Evolutionary conservation across 306 rosid genomes (phyloP), one percentile per base, ranked within the genome.

Genomic region (Ormosia emarginata): DNA sequence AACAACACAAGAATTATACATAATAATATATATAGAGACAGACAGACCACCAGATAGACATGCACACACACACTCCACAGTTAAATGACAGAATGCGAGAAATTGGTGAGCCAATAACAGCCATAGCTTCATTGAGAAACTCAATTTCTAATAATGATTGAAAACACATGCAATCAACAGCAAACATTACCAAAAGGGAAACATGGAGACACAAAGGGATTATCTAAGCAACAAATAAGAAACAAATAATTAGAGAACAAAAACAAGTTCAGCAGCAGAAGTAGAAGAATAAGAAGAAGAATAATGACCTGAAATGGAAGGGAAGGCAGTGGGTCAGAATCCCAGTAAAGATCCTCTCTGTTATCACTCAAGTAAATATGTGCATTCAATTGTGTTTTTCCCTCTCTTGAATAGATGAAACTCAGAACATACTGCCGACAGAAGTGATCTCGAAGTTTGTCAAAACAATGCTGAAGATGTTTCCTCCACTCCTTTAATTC

Each of bases 391-490:
- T 89, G 85, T 67, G 99, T 95, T 81, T 86, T 90, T 39, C 98
- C 99, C 86, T 95, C 99, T 88, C 99, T 89, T 49, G 98, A 92
- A 86, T 95, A 95, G 85, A 95, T 95, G 92, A 95, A 95, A 89
- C 83, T 81, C 82, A 95, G 76, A 75, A 95, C 92, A 89, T 95
- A 95, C 75, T 90, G 97, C 82, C 91, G 85, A 69, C 99, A 95
- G 78, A 95, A 95, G 77, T 95, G 99, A 86, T 95, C 99, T 84
- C 90, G 86, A 69, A 95, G 99, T 87, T 92, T 90, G 89, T 95
- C 99, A 81, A 93, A 95, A 78, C 91, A 93, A 83, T 90, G 94
- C 83, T 93, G 99, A 86, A 95, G 92, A 81, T 86, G 93, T 78
- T 97, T 97, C 81, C 81, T 95, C 99, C 99, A 95, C 56, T 95